Conservation (phyloP, 805 yeast genomes). For the Saturnispora zaruensis region DNA sequence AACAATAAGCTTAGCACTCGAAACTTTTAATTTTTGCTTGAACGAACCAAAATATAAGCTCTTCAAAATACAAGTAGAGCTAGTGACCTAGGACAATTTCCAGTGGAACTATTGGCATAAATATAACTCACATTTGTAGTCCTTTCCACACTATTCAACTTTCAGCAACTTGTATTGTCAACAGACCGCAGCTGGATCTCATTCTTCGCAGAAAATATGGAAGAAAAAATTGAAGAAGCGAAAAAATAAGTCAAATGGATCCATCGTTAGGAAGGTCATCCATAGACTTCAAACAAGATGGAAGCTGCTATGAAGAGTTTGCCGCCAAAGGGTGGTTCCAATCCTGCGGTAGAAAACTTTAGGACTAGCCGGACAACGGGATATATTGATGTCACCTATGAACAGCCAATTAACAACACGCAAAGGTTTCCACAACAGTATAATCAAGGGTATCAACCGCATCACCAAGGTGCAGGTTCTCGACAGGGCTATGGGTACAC, state of each 20-base stretch:
- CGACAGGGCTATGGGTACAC: not conserved
- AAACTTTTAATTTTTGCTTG: too few relatives aligned
- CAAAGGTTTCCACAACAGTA: constrained; percentile 15
- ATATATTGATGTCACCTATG: constrained; percentile 36
- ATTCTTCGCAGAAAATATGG: not conserved
- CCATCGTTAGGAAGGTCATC: not conserved
- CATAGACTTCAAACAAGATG: not conserved
- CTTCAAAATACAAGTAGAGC: too few relatives aligned
- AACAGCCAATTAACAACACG: constrained; percentile 27
- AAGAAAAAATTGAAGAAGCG: not conserved
- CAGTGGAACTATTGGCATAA: not conserved
- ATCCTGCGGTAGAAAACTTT: not conserved
- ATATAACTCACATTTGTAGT: not conserved
- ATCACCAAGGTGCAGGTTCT: not conserved
- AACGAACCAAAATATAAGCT: too few relatives aligned
- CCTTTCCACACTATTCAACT: not conserved
- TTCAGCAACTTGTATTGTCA: too few relatives aligned
- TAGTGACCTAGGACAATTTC: too few relatives aligned
- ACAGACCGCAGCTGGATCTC: not conserved
- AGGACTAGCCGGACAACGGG: constrained; percentile 34
- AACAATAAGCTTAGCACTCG: not conserved
- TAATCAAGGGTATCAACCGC: constrained; percentile 8
- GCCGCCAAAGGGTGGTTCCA: not conserved
- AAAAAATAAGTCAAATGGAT: not conserved
- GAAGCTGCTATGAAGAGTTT: constrained; percentile 9